Evolutionary conservation across 2,329 filamentous ascomycete genomes (phyloP), one percentile per base, ranked within the genome.

Genomic region (Aspergillus niger): DNA sequence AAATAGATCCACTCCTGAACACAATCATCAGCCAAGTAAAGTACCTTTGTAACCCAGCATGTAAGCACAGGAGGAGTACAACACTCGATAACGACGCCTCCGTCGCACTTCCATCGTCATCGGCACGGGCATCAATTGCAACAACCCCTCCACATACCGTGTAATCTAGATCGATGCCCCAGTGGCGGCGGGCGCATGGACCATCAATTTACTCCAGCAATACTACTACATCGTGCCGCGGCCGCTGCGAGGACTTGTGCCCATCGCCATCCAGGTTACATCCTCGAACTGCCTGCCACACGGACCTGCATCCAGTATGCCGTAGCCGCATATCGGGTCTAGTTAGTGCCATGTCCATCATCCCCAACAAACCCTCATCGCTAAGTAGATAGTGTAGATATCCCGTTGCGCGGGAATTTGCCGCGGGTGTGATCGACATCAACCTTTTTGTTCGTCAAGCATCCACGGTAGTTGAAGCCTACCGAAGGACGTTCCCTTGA

Each of bases 361-460:
- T 52, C 22, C 7, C 50, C 24, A 43, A 20, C 41, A 22, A 43
- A 36, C 32, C 32, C 32, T 36, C 32, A 13, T 36, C 32, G 32
- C 32, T 15, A 36, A 36, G 11, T 11, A 13, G 32, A 36, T 36
- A 11, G 32, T 36, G 5, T 36, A 36, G 11, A 15, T 36, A 36
- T 15, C 39, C 43, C 32, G 53, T 32, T 44, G 26, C 8, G 24
- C 43, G 22, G 28, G 43, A 28, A 47, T 32, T 22, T 55, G 53
- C 53, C 53, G 53, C n/a, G 53, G n/a, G 38, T 11, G 39, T 43
- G 52, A 55, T 55, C 53, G 53, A 47, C 53, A 36, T 22, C 43
- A 26, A 36, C 32, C 32, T 36, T 36, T 11, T 28, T 11, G 39
- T 47, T 36, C 39, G 53, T 43, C 17, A 32, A 22, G 38, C 43